Evolutionary conservation across 1,284 basidiomycete genomes (phyloP).

Genomic region (Ceratobasidium sp.): DNA sequence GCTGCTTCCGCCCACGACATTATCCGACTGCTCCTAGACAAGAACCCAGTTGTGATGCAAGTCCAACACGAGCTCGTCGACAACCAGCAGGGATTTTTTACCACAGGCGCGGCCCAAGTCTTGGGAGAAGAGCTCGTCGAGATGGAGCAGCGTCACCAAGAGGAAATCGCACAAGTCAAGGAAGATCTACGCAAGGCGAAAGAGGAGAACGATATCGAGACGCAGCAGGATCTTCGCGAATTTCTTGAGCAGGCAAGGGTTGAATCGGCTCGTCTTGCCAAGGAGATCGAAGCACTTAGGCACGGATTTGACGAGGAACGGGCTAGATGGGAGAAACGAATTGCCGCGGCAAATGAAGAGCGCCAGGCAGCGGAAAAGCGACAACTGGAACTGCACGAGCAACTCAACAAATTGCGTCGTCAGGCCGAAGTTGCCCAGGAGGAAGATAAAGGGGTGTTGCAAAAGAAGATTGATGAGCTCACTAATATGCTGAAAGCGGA

Average conservation of each 20-base stretch:
- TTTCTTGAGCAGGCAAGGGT: not conserved
- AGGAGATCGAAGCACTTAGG: slow-evolving; percentile 18
- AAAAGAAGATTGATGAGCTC: not conserved
- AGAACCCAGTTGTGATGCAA: not conserved
- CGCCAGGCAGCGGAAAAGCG: not conserved
- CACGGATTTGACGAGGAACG: slow-evolving; percentile 27
- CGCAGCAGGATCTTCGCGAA: slow-evolving; percentile 10
- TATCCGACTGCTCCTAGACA: slow-evolving; percentile 25
- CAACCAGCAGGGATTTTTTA: not conserved
- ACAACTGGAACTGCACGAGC: not conserved
- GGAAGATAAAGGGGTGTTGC: not conserved
- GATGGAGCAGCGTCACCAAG: not conserved
- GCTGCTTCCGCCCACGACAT: slow-evolving; percentile 19
- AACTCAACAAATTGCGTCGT: not conserved
- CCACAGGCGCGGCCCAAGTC: slow-evolving; percentile 14
- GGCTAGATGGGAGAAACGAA: not conserved
- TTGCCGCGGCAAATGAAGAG: not conserved
- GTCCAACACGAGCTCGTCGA: slow-evolving; percentile 30
- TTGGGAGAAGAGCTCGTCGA: slow-evolving; percentile 4
- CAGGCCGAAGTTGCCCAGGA: not conserved
- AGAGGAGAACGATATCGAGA: slow-evolving; percentile 2
- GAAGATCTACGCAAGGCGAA: slow-evolving; percentile 10
- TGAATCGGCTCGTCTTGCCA: slow-evolving; percentile 5
- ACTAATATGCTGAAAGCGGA: not conserved
- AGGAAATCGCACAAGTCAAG: slow-evolving; percentile 7